Base-by-base conservation (phyloP, 140 eudicot species). In the Cichorium intybus region DNA sequence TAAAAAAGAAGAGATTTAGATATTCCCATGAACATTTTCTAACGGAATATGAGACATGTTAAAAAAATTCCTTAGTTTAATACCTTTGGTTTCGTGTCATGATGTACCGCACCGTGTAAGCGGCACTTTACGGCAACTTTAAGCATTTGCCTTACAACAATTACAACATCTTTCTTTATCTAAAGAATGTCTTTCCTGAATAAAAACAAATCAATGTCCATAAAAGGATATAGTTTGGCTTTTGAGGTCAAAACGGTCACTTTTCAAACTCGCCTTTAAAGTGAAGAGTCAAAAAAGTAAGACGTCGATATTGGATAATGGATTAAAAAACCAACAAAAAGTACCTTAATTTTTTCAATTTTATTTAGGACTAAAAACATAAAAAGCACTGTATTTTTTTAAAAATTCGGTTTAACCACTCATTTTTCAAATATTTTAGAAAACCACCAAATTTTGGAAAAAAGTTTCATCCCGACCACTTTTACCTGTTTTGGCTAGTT, bases 81-180 rank as follows among this genome's bases (percentile, higher is more conserved):
- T 76, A 90, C 97, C 93, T 90, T 96, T 58, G 97, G 97, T 77
- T 90, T 90, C 97, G 87, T 87, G 71, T 90, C 97, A 66, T 96
- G 97, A 73, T 90, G 97, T 33, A 90, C 97, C 72, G 87, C 73
- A 74, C 97, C 97, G 62, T 84, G 93, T 57, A 90, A 73, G 76
- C 84, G 97, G 62, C 97, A 90, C 64, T 90, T 76, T 0, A 94
- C 97, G 56, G 95, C 97, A 78, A 90, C 97, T 75, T 82, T 90
- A 37, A 90, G 95, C 97, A 90, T 90, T 73, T 90, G 97, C 45
- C 97, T 79, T 20, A 90, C 97, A 49, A 87, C 90, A 45, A 79
- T 79, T 64, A 96, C 97, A 23, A 96, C 97, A 51, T 90, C 97
- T 67, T 87, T 90, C 76, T 90, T 96, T 5, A 96, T 79, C 64